Base-by-base conservation (phyloP, 768 basidiomycete species). In the Mycena leptocephala region DNA sequence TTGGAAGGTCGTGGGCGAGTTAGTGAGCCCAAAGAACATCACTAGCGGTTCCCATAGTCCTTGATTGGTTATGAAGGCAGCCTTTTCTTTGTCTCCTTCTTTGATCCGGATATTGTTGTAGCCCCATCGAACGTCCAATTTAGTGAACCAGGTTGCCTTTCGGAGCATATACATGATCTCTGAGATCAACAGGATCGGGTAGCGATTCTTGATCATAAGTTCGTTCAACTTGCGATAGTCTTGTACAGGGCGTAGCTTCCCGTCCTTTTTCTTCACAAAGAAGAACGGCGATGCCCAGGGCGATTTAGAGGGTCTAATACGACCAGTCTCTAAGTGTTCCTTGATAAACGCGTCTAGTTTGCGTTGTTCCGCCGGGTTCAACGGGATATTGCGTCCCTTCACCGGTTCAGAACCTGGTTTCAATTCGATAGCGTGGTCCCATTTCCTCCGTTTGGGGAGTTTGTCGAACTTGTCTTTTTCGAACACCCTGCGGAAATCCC, bases 1-100 rank as follows among this genome's bases (percentile, higher is more conserved):
- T n/a, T 91, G 84, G 30, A 85, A 82, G 0, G 83, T 84, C 2
- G 76, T 58, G 5, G 81, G 81, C 20, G 88, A 80, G 48, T 89
- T 87, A 37, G 76, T 84, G 22, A 83, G 63, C 0, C 86, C 85
- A 56, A 81, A 88, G 63, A 82, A 88, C 87, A 87, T 89, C 35
- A 86, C 87, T 26, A 76, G 74, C 43, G 75, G 86, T 81, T 90
- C 82, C 56, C 82, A 88, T 0, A 82, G 63, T 0, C 87, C 87
- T 14, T 76, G 77, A 16, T 82, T 78, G 0, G 83, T 86, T 2
- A 78, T 59, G 76, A 92, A 86, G 20, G 83, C 86, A 2, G 83
- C 87, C 75, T 58, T 58, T 30, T 58, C 55, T 20, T 58, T 13
- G 16, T 58, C 55, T 20, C 28, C 55, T 33, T 58, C 55, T 22